Evolutionary conservation across 176 grass and related monocot species (phyloP).

Genomic region (Raddia distichophylla): DNA sequence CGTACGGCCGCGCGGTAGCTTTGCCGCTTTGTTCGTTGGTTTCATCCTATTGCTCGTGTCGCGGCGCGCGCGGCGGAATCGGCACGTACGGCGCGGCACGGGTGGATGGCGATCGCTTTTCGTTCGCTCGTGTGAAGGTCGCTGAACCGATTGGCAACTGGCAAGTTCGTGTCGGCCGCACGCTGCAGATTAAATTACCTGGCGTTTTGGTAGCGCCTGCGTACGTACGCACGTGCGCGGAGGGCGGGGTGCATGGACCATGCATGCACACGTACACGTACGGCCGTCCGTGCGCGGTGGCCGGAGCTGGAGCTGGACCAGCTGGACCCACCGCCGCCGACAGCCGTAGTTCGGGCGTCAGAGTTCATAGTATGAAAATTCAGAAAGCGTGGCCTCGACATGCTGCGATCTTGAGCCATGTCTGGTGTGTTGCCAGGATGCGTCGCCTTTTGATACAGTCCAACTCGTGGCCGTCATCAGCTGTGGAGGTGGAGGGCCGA

Average conservation of each 20-base stretch:
- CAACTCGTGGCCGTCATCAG: neutral
- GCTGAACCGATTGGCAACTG: neutral
- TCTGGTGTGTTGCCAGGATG: neutral
- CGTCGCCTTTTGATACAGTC: neutral
- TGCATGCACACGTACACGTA: neutral
- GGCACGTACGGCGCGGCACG: neutral
- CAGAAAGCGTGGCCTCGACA: too few species aligned
- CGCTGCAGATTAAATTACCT: neutral
- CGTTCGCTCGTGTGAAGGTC: neutral
- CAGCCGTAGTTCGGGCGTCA: neutral
- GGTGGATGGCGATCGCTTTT: slow-evolving; percentile 23
- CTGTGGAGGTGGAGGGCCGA: too few species aligned
- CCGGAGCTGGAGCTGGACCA: neutral
- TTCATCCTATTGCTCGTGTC: neutral
- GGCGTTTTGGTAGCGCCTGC: slow-evolving; percentile 1
- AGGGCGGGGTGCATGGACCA: slow-evolving; percentile 20
- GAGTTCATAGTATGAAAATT: neutral
- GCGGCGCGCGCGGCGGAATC: neutral
- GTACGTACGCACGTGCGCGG: neutral
- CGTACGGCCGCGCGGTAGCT: neutral
- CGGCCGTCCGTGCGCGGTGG: neutral
- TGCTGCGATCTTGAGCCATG: neutral
- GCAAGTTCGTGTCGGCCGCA: neutral
- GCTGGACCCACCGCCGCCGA: neutral
- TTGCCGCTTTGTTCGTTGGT: neutral